Conservation (phyloP, 257 asterid genomes). For the Solanum lignicaule region DNA sequence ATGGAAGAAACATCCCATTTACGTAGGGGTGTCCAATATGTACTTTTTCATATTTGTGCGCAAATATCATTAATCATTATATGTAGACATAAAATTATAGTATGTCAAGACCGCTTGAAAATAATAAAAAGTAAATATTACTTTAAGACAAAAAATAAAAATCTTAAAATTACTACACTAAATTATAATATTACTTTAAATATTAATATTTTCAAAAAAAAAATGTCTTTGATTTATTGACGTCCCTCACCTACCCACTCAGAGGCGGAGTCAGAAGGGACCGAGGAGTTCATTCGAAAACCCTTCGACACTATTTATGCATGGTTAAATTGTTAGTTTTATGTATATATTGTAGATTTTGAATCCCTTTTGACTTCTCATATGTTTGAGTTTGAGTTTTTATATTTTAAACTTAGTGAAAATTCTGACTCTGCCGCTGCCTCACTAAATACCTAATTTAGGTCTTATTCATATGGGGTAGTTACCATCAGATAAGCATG, state of each 20-base stretch:
- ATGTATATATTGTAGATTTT: too few relatives aligned
- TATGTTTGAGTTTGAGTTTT: too few relatives aligned
- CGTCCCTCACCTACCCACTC: not conserved
- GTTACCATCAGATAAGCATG: not conserved
- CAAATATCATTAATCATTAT: too few relatives aligned
- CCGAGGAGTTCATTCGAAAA: not conserved
- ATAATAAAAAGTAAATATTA: not conserved
- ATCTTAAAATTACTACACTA: not conserved
- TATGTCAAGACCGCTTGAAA: not conserved
- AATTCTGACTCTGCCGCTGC: too few relatives aligned
- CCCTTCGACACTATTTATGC: too few relatives aligned
- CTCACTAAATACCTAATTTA: not conserved
- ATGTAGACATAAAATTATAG: too few relatives aligned
- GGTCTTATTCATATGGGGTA: not conserved
- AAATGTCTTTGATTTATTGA: too few relatives aligned
- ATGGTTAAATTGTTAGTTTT: not conserved
- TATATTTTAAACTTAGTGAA: too few relatives aligned
- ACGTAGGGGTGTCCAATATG: not conserved
- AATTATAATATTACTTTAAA: not conserved
- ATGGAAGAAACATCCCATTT: not conserved
- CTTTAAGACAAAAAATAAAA: not conserved
- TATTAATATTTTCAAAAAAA: too few relatives aligned
- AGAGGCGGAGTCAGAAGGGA: not conserved
- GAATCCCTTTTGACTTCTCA: not conserved
- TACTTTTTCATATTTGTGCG: not conserved